phyloP scores from a whole-genome alignment of 169 alveolate genomes.

The Ichthyophthirius multifiliis region DNA sequence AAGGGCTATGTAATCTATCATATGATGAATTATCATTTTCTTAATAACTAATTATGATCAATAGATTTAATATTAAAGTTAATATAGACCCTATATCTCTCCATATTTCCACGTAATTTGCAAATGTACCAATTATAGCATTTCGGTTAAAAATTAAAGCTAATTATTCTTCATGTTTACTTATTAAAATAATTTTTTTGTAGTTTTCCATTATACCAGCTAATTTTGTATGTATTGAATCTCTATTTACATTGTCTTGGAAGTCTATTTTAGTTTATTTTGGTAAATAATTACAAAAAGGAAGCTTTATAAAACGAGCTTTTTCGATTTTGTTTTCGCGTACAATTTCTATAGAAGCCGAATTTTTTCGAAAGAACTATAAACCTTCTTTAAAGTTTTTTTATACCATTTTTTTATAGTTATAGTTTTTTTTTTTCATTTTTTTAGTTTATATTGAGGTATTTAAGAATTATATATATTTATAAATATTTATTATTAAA shows the following conservation, averaged over 20 bases:
- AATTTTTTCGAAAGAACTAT: conserved; percentile 29
- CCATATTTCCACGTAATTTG: conserved; percentile 52
- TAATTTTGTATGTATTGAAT: not conserved
- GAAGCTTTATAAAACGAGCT: conserved; percentile 14
- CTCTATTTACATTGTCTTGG: conserved; percentile 19
- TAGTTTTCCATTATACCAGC: not conserved
- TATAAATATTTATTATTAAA: not conserved
- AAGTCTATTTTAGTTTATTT: conserved; percentile 5
- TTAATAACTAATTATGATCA: conserved; percentile 42
- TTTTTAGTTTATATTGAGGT: not conserved
- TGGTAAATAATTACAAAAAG: conserved; percentile 29
- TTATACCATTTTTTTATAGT: not conserved
- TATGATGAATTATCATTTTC: too few species aligned
- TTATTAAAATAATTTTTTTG: not conserved
- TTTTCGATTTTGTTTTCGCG: conserved; percentile 8
- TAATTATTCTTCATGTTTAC: conserved; percentile 24
- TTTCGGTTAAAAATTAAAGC: not conserved
- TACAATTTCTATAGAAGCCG: too few species aligned
- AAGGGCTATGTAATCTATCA: too few species aligned
- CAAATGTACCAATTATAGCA: conserved; percentile 41
- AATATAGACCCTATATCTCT: conserved; percentile 37
- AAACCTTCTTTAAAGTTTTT: conserved; percentile 23
- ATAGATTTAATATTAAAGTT: conserved; percentile 30
- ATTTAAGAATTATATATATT: not conserved
- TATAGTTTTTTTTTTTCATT: too few species aligned